Conservation (phyloP, 2,329 filamentous ascomycete genomes). For the Penicillium sp. region DNA sequence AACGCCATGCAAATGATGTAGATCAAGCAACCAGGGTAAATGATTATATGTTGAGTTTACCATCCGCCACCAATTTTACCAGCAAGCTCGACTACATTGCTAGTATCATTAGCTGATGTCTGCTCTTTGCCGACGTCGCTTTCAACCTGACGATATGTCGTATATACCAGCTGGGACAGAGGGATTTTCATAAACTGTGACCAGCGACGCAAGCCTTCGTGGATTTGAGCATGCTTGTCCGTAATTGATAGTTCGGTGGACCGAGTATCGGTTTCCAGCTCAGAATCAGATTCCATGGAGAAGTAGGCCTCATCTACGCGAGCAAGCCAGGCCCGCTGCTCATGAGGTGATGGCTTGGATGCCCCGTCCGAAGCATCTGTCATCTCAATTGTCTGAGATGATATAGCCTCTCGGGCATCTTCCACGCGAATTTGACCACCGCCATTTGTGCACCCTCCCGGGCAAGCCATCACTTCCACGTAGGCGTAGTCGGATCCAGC, state of each 20-base stretch:
- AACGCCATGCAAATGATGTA: slow-evolving; percentile 18
- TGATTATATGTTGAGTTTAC: slow-evolving; percentile 47
- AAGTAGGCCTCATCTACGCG: slow-evolving; percentile 87
- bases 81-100: slow-evolving; percentile 80
- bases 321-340: slow-evolving; percentile 80
- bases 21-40: background rate
- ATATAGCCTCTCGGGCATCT: slow-evolving; percentile 51
- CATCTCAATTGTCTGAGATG: slow-evolving; percentile 18
- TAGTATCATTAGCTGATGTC: slow-evolving; percentile 56
- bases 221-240: slow-evolving; percentile 43
- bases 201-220: slow-evolving; percentile 71
- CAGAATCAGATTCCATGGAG: slow-evolving; percentile 59
- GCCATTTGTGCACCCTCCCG: slow-evolving; percentile 96
- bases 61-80: slow-evolving; percentile 90
- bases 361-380: slow-evolving; percentile 14
- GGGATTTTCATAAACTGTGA: slow-evolving; percentile 62
- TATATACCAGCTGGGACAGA: slow-evolving; percentile 68
- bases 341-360: slow-evolving; percentile 61
- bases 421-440: slow-evolving; percentile 91
- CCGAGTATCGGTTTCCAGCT: slow-evolving; percentile 30
- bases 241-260: slow-evolving; percentile 22
- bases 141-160: slow-evolving; percentile 84
- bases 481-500: slow-evolving; percentile 67
- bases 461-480: slow-evolving; percentile 98
- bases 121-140: slow-evolving; percentile 84